A percentile compares a stretch with the other conserved stretches of the same genome.
These are phyloP conservation scores for Domatiomyces catenatus DNA, from an alignment of 2,329 filamentous ascomycete species.

Conservation along the genomic window DNA sequence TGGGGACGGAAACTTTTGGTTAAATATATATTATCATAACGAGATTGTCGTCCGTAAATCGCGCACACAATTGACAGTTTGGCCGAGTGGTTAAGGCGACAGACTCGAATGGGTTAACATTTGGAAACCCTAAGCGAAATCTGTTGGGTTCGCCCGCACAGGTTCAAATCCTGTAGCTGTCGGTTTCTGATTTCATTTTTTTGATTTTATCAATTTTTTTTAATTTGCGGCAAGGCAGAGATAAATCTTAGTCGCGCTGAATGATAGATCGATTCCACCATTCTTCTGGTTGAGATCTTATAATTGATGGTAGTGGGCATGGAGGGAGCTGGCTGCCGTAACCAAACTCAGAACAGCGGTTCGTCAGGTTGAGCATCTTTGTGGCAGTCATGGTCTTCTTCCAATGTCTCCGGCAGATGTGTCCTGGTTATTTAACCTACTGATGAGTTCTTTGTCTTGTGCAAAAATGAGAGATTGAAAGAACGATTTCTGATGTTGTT, in stretches of 20 bases:
- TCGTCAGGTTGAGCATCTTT: background rate
- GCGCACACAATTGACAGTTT: conserved; percentile 1
- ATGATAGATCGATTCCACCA: background rate
- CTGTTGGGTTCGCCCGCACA: conserved; percentile 18
- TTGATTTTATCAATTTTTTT: background rate
- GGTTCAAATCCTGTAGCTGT: conserved; percentile 19
- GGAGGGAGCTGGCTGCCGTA: background rate
- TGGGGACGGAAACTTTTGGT: background rate
- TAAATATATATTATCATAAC: too few relatives aligned
- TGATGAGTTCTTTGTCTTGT: background rate
- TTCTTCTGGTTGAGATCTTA: background rate
- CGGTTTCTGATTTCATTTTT: conserved; percentile 4
- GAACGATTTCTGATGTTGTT: background rate
- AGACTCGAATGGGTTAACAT: conserved; percentile 9
- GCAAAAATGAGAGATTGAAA: background rate
- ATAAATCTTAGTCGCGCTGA: background rate
- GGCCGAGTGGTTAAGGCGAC: conserved; percentile 20
- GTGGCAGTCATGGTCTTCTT: too few relatives aligned
- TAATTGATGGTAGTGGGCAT: background rate
- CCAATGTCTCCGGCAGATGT: background rate
- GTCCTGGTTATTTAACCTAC: background rate
- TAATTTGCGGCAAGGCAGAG: background rate
- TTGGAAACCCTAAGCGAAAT: conserved; percentile 3
- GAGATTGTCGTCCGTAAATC: background rate
- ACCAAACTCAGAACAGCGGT: background rate